phyloP scores from a whole-genome alignment of 345 rosid species.

The Lenwebbia sp. region DNA sequence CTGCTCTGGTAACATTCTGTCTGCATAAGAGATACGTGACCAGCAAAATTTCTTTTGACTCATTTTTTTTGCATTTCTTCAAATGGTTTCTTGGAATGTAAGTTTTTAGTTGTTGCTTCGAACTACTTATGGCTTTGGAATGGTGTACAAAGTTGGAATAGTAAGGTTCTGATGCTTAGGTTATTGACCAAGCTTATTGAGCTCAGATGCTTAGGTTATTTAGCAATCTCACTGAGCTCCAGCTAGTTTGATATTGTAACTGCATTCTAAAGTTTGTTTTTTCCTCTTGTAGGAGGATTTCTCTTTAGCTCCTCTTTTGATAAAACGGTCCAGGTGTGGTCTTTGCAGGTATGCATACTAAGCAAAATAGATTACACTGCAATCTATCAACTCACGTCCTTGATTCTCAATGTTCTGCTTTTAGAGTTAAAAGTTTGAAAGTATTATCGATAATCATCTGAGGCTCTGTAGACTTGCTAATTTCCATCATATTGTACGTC shows the following conservation, averaged over 20 bases:
- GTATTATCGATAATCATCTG: not conserved
- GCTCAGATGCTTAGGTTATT: not conserved
- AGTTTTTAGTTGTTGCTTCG: not conserved
- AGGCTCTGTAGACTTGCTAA: not conserved
- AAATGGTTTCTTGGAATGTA: not conserved
- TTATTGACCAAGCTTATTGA: not conserved
- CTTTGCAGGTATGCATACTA: slow-evolving; percentile 52
- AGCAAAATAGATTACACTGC: not conserved
- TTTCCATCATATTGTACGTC: not conserved
- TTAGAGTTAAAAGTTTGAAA: not conserved
- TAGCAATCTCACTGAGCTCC: not conserved
- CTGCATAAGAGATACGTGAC: not conserved
- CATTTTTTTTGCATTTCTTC: not conserved
- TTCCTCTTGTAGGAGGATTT: slow-evolving; percentile 53
- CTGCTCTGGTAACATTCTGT: not conserved
- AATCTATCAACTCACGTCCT: not conserved
- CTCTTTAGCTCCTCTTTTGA: slow-evolving; percentile 83
- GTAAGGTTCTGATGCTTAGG: not conserved
- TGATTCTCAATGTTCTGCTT: not conserved
- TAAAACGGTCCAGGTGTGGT: slow-evolving; percentile 74
- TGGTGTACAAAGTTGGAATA: not conserved
- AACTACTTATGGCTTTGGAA: not conserved
- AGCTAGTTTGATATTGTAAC: not conserved
- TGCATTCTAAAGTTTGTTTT: not conserved
- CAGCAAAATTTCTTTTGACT: not conserved